Base-by-base conservation (phyloP, 345 rosid species). In the Populus ilicifolia region DNA sequence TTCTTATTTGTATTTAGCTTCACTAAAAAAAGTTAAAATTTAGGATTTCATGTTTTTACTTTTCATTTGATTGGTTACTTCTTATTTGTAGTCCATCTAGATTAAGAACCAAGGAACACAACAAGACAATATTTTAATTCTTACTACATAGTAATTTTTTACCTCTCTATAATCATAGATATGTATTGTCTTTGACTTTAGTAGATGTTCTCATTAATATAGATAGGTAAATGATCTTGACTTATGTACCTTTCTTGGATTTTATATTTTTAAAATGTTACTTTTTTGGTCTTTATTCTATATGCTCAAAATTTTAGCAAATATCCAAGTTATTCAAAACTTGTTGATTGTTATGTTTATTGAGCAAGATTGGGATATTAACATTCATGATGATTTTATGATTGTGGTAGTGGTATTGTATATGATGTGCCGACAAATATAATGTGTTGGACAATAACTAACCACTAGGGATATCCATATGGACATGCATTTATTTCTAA, bases 111-210 rank as follows among this genome's bases (percentile, higher is more conserved):
- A 85, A 81, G 81, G 72, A 85, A 77, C 29, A 77, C 72, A 46
- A 74, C 82, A 77, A 52, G 78, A 67, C 50, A 78, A 79, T 73
- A 87, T 64, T 30, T 77, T 82, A 23, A 73, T 82, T 82, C 82
- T 89, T 9, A 30, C 80, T 83, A 39, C 91, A 93, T 74, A 72
- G 87, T 79, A 84, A 81, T 81, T 76, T 62, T 20, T 89, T 89
- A 66, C 99, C 98, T 50, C 90, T 90, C 71, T 96, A 96, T 89
- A 92, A 96, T 76, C 99, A 97, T 83, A 92, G 90, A 79, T 91
- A 81, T 82, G 77, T 90, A 25, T 71, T 90, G 75, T 94, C 97
- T 75, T 90, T 96, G 91, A 90, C 89, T 77, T 85, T 89, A 77
- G 83, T 83, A n/a, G 86, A 78, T 88, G 92, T 86, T 72, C 81